Percentiles rank a stretch among this genome's conserved stretches.
Conservation (phyloP, 2,329 filamentous ascomycete genomes). For the Aspergillus viridinutans region DNA sequence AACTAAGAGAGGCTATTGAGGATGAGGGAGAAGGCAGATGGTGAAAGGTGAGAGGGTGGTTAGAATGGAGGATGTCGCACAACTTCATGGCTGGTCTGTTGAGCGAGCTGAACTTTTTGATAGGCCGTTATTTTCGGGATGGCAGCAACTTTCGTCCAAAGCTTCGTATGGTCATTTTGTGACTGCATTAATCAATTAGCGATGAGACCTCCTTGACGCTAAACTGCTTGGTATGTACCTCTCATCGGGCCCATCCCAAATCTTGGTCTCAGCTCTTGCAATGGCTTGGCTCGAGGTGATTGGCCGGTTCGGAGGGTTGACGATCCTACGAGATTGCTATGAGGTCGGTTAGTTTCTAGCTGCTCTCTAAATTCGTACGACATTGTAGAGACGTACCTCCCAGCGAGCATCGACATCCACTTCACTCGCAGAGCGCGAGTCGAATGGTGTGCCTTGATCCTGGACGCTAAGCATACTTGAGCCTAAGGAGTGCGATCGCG, state of each 20-base stretch:
- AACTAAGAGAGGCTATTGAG: not conserved
- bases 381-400: slow-evolving; percentile 28
- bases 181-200: slow-evolving; percentile 15
- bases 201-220: not conserved
- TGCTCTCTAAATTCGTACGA: not conserved
- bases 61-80: not conserved
- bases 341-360: slow-evolving; percentile 10
- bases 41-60: not conserved
- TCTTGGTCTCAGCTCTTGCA: slow-evolving; percentile 20
- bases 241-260: slow-evolving; percentile 27
- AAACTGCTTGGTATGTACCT: slow-evolving; percentile 23
- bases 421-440: slow-evolving; percentile 33
- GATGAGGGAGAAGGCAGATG: not conserved
- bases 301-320: slow-evolving; percentile 28
- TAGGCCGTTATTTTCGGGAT: slow-evolving; percentile 19
- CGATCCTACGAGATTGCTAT: slow-evolving; percentile 31
- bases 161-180: slow-evolving; percentile 33
- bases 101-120: slow-evolving; percentile 6
- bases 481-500: slow-evolving; percentile 30
- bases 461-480: slow-evolving; percentile 27
- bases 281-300: slow-evolving; percentile 27
- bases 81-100: not conserved
- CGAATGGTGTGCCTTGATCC: slow-evolving; percentile 22
- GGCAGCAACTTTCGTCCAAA: slow-evolving; percentile 36
- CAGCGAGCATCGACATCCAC: slow-evolving; percentile 36